Evolutionary conservation across 2,329 filamentous ascomycete species (phyloP).

Genomic region (Trichoderma guizhouense): DNA sequence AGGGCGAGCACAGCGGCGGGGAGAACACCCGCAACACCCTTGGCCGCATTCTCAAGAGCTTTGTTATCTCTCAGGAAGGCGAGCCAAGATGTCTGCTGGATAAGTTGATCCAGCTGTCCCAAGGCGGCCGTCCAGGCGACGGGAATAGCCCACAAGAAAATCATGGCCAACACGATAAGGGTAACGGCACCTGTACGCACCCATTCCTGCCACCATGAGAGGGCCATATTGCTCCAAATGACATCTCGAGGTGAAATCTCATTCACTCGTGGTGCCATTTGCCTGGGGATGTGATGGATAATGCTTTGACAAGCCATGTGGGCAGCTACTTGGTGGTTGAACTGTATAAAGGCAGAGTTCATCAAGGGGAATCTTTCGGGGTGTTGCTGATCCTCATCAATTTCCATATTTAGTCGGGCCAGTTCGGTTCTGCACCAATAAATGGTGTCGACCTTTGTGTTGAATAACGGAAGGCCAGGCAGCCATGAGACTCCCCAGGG

Average conservation of each 20-base stretch:
- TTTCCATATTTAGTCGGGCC: slow-evolving; percentile 84
- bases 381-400: slow-evolving; percentile 82
- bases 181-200: slow-evolving; percentile 65
- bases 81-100: slow-evolving; percentile 65
- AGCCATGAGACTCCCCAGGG: slow-evolving; percentile 64
- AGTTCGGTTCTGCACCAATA: slow-evolving; percentile 85
- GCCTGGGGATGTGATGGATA: slow-evolving; percentile 84
- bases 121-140: slow-evolving; percentile 84
- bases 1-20: slow-evolving; percentile 74
- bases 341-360: slow-evolving; percentile 97
- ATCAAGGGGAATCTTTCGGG: slow-evolving; percentile 85
- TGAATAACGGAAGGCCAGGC: slow-evolving; percentile 72
- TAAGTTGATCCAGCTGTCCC: slow-evolving; percentile 71
- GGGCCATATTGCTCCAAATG: slow-evolving; percentile 95
- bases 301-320: slow-evolving; percentile 97
- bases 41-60: slow-evolving; percentile 58
- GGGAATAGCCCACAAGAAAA: slow-evolving; percentile 85
- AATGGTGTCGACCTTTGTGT: slow-evolving; percentile 92
- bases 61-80: slow-evolving; percentile 61
- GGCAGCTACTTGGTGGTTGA: slow-evolving; percentile 94
- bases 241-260: slow-evolving; percentile 93
- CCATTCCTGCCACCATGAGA: slow-evolving; percentile 91
- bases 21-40: slow-evolving; percentile 76
- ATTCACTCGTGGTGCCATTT: slow-evolving; percentile 90
- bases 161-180: slow-evolving; percentile 65